phyloP scores from a whole-genome alignment of 495 filamentous ascomycete genomes.

The Halenospora varia region DNA sequence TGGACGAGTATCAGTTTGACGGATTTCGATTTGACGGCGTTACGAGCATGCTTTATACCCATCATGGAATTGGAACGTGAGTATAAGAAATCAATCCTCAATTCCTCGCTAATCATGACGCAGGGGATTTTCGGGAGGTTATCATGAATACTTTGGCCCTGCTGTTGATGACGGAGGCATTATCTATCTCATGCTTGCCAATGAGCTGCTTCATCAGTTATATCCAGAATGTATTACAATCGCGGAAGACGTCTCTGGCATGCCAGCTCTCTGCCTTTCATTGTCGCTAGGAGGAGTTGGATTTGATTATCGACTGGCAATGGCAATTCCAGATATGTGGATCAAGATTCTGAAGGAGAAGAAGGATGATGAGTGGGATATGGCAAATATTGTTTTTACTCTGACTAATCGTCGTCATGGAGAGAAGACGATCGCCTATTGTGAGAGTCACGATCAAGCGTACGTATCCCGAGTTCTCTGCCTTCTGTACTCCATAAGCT shows the following conservation, averaged over 20 bases:
- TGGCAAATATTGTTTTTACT: slow-evolving; percentile 77
- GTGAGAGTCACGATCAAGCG: slow-evolving; percentile 97
- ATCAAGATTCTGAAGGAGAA: slow-evolving; percentile 97
- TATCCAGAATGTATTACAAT: slow-evolving; percentile 87
- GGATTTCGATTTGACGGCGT: slow-evolving; percentile 98
- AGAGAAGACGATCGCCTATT: slow-evolving; percentile 98
- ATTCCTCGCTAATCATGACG: slow-evolving; percentile 7
- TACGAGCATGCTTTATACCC: slow-evolving; percentile 93
- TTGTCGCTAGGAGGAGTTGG: slow-evolving; percentile 85
- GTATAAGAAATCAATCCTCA: slow-evolving; percentile 31
- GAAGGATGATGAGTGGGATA: slow-evolving; percentile 89
- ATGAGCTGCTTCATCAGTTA: slow-evolving; percentile 88
- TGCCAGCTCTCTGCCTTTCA: slow-evolving; percentile 89
- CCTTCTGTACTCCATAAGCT: slow-evolving; percentile 3
- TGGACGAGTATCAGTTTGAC: slow-evolving; percentile 97
- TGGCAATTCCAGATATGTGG: slow-evolving; percentile 98
- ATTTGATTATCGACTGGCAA: slow-evolving; percentile 95
- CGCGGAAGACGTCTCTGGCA: slow-evolving; percentile 96
- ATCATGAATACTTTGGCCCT: slow-evolving; percentile 95
- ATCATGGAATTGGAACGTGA: slow-evolving; percentile 97
- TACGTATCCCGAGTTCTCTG: slow-evolving; percentile 43
- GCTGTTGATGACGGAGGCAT: slow-evolving; percentile 93
- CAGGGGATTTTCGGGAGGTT: slow-evolving; percentile 95
- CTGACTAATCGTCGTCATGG: slow-evolving; percentile 90
- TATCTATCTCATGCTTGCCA: slow-evolving; percentile 93